Base-by-base conservation (phyloP, 2,329 filamentous ascomycete genomes). In the Colletotrichum musicola region DNA sequence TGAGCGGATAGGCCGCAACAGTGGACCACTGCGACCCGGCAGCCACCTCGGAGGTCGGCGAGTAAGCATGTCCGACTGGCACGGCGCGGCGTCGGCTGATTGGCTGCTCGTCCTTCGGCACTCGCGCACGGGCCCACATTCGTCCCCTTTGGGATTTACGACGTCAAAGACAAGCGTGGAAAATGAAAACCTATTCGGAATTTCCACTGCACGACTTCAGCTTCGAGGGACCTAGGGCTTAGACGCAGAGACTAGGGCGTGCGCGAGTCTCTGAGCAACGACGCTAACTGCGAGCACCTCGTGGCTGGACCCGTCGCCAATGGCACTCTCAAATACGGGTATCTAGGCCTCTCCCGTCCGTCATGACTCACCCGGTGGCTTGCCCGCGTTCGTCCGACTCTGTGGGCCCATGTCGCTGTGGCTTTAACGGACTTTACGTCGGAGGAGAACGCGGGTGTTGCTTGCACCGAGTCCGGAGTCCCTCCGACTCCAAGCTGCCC, bases 11-110 rank as follows among this genome's bases (percentile, higher is more conserved):
- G 40, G 40, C 27, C 27, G 30, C 4, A 35, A 35, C 30, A 35
- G 30, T 35, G 30, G 16, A 42, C 10, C 22, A 25, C 22, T 25
- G 40, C n/a, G 40, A 14, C 40, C 40, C 13, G 40, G 40, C 40
- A 14, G 40, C 40, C 40, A 4, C 10, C 61, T 65, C 65, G 62
- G 65, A 55, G 42, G 62, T 68, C 65, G 65, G 65, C 40, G 6
- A 25, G 30, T 38, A 56, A 65, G 22, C 38, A 35, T 68, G 65
- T 60, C 65, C 65, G 65, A 68, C 30, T 60, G 25, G 40, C 49
- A 22, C 62, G 55, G 54, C 16, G 61, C 40, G 25, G 61, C 46
- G 7, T 22, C 62, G 46, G 49, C 12, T 65, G 61, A 65, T 65
- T 55, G 54, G 49, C n/a, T 3, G 9, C 2, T 4, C 10, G 5